These are phyloP conservation scores for Alloteropsis semialata DNA, from an alignment of 176 grass and related monocot species.

Conservation along the genomic window DNA sequence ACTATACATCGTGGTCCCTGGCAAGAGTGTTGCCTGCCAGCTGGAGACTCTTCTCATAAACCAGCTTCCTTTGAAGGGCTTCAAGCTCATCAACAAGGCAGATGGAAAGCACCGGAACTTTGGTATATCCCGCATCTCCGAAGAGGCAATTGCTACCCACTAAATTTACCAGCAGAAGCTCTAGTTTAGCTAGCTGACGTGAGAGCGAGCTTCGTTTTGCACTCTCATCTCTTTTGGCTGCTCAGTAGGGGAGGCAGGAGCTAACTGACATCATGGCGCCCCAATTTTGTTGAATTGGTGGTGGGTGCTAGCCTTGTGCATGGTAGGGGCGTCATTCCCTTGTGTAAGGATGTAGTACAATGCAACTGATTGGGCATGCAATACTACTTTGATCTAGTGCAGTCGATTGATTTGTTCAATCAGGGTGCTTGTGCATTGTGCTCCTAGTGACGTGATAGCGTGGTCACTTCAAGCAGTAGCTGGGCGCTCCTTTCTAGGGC, in stretches of 20 bases:
- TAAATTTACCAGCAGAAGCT: constrained; percentile 12
- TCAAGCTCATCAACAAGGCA: constrained; percentile 74
- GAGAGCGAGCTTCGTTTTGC: not conserved
- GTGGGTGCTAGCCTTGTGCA: constrained; percentile 25
- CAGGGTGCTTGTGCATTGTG: not conserved
- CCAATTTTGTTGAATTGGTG: constrained; percentile 63
- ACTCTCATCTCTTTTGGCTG: not conserved
- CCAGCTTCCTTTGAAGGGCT: constrained; percentile 68
- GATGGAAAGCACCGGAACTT: constrained; percentile 96
- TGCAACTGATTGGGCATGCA: not conserved
- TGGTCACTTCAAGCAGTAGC: not conserved
- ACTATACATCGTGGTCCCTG: constrained; percentile 72
- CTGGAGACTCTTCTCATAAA: constrained; percentile 96
- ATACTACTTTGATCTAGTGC: not conserved
- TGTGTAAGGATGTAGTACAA: not conserved
- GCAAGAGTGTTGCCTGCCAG: constrained; percentile 89
- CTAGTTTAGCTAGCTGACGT: not conserved
- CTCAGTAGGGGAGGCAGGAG: constrained; percentile 38
- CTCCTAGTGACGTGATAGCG: not conserved
- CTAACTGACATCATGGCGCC: constrained; percentile 28
- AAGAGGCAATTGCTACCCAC: constrained; percentile 40
- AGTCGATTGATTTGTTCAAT: not conserved
- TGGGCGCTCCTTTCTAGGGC: not conserved
- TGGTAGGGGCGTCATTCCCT: constrained; percentile 13
- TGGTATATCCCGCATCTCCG: constrained; percentile 39